Evolutionary conservation across 1,139 yeast species (phyloP).

Genomic region (Kodamaea fungicola): DNA sequence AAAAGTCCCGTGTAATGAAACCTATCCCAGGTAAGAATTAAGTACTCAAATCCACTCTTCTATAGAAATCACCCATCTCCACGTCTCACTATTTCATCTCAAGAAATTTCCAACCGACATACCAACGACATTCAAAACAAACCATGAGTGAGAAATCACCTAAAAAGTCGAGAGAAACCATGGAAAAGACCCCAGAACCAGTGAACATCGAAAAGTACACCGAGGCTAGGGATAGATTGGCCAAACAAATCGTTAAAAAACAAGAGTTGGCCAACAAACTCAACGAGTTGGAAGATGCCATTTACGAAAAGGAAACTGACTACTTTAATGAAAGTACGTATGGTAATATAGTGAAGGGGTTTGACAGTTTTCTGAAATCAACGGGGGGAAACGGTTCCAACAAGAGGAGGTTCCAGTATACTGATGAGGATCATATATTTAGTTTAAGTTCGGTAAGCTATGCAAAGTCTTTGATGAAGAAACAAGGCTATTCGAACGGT

Average conservation of each 20-base stretch:
- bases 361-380: constrained; percentile 71
- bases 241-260: constrained; percentile 61
- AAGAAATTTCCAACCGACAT: no score
- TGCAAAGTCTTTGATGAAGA: constrained; percentile 55
- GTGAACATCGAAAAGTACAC: constrained; percentile 42
- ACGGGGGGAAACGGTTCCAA: constrained; percentile 32
- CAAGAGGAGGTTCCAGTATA: constrained; percentile 55
- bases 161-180: background rate
- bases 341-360: constrained; percentile 87
- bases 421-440: constrained; percentile 83
- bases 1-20: no score
- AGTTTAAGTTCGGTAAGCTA: constrained; percentile 76
- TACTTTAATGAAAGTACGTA: constrained; percentile 67
- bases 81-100: no score
- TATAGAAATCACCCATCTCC: no score
- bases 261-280: constrained; percentile 62
- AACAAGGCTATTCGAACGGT: constrained; percentile 15
- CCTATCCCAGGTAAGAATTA: no score
- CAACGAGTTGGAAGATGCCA: constrained; percentile 66
- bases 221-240: constrained; percentile 62
- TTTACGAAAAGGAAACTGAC: constrained; percentile 77
- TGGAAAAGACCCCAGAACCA: constrained; percentile 8
- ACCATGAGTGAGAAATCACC: constrained; percentile 3
- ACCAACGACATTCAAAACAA: background rate
- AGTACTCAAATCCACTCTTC: no score